Evolutionary conservation across 257 asterid genomes (phyloP).

Genomic region (Rehmannia glutinosa): DNA sequence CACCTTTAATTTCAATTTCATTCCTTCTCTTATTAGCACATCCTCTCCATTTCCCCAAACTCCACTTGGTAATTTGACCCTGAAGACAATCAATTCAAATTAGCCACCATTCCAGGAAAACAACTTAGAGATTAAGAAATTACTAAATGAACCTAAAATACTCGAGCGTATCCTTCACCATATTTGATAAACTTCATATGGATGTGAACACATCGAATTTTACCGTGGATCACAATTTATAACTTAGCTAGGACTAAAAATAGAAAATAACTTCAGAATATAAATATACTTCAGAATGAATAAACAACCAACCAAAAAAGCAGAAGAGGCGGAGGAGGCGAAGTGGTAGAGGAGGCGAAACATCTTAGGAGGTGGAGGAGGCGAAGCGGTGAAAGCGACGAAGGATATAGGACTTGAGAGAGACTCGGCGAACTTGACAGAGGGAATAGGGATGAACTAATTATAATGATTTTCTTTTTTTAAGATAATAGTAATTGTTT

Average conservation of each 20-base stretch:
- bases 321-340: too few relatives aligned
- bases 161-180: background rate
- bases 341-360: too few relatives aligned
- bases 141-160: background rate
- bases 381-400: too few relatives aligned
- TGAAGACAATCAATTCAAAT: background rate
- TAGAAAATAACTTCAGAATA: background rate
- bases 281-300: too few relatives aligned
- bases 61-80: background rate
- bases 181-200: conserved; percentile 5
- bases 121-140: background rate
- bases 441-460: too few relatives aligned
- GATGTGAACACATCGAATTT: background rate
- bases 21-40: background rate
- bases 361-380: too few relatives aligned
- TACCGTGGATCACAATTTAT: background rate
- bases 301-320: too few relatives aligned
- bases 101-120: background rate
- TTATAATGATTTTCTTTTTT: too few relatives aligned
- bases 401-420: too few relatives aligned
- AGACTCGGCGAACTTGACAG: too few relatives aligned
- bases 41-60: background rate
- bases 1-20: background rate
- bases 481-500: too few relatives aligned
- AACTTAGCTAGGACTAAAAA: background rate